Percentiles rank a stretch among this genome's conserved stretches.
These are phyloP conservation scores for Acidiella bohemica DNA, from an alignment of 495 filamentous ascomycete genomes.

Conservation along the genomic window DNA sequence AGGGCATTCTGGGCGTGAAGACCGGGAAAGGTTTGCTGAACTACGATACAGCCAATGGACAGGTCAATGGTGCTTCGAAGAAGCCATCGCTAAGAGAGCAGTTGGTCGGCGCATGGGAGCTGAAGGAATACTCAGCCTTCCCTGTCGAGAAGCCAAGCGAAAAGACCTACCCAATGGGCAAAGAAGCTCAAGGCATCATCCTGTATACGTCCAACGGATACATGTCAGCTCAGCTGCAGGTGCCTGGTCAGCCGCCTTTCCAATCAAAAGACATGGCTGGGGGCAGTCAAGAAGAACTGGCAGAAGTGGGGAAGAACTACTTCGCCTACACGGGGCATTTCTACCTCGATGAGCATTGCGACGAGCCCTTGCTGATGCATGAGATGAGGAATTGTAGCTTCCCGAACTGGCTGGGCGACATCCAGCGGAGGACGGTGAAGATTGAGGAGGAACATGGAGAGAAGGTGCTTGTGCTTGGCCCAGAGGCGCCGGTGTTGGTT, in stretches of 20 bases:
- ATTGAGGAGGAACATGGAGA: not conserved
- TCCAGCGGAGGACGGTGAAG: not conserved
- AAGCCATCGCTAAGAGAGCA: constrained; percentile 5
- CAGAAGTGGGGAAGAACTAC: constrained; percentile 4
- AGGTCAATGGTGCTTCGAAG: not conserved
- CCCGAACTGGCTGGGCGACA: constrained; percentile 1
- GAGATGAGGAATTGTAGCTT: not conserved
- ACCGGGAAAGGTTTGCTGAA: too few species aligned
- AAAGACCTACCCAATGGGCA: constrained; percentile 15
- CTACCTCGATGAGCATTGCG: constrained; percentile 2
- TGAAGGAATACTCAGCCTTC: not conserved
- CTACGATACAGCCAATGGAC: too few species aligned
- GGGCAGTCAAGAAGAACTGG: not conserved
- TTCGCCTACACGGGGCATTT: constrained; percentile 8
- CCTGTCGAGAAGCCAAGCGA: not conserved
- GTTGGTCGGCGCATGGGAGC: constrained; percentile 10
- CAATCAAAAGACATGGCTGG: not conserved
- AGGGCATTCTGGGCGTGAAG: too few species aligned
- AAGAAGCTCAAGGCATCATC: constrained; percentile 17
- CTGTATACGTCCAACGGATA: constrained; percentile 19
- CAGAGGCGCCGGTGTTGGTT: not conserved
- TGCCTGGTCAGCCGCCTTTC: constrained; percentile 7
- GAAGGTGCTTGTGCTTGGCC: not conserved
- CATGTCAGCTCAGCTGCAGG: constrained; percentile 20
- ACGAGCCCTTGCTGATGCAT: not conserved